Evolutionary conservation across 139 green algal genomes (phyloP), one percentile per base, ranked within the genome.

Genomic region (Picocystis salinarum): DNA sequence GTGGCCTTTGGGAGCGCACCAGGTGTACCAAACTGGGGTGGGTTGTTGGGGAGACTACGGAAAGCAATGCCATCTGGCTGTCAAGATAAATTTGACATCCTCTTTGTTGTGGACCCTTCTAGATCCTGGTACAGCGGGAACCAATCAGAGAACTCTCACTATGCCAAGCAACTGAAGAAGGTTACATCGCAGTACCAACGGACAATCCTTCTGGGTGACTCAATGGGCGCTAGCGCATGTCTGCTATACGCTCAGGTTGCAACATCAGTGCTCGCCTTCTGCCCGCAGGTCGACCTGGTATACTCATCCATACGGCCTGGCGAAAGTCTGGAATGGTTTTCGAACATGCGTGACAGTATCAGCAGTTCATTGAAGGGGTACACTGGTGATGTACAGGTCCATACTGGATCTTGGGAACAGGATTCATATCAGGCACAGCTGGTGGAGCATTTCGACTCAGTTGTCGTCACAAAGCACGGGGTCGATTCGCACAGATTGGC

Each of bases 11-110:
- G 75, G 18, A 84, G 64, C 29, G 85, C 85, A 4, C 85, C 85
- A 2, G 85, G 85, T 2, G 65, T 77, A n/a, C 80, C 85, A 12
- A 96, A 96, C 55, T 96, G 82, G 84, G 83, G 69, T 3, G 74
- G 81, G 0, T 39, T 89, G 39, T 54, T 94, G 37, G 40, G 31
- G 40, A 50, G 59, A 24, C 53, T 85, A n/a, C 55, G 39, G 26
- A 48, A 9, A 9, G 20, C 15, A 5, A 25, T 47, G 10, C 17
- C 28, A 58, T n/a, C 34, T 5, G 34, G 17, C 34, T n/a, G 12
- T 12, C 20, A 54, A 5, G 18, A 42, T 3, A 27, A 40, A 29
- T 91, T 91, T 50, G 80, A 92, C 36, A 67, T 78, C 31, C 55
- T 92, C 18, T 92, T 75, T 41, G 73, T 91, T 15, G 79, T 85